Conservation (phyloP, 352 stramenopile genomes). For the Phytophthora megakarya region DNA sequence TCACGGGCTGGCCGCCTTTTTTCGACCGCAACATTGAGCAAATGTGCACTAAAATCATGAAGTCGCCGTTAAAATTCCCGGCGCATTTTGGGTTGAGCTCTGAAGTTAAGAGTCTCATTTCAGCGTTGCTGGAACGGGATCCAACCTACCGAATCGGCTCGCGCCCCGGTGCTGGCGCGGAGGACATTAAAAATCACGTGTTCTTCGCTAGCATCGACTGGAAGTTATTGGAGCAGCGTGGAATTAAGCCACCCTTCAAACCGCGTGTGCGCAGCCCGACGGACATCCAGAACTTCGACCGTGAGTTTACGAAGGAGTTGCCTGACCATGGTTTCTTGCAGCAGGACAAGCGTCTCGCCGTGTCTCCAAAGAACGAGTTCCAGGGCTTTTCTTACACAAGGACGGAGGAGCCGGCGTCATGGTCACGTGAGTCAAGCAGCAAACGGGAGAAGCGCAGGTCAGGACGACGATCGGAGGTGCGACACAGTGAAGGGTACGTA, state of each 20-base stretch:
- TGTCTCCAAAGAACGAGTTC: conserved; percentile 88
- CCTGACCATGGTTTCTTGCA: conserved; percentile 79
- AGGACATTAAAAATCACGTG: conserved; percentile 80
- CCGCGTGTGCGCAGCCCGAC: conserved; percentile 76
- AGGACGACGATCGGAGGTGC: conserved; percentile 35
- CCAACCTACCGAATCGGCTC: conserved; percentile 71
- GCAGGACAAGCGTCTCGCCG: conserved; percentile 72
- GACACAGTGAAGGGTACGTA: conserved; percentile 47
- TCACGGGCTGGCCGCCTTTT: conserved; percentile 93
- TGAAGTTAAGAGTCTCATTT: conserved; percentile 82
- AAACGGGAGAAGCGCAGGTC: conserved; percentile 43
- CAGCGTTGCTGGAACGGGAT: conserved; percentile 74
- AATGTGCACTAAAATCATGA: conserved; percentile 93
- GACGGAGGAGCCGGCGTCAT: conserved; percentile 27
- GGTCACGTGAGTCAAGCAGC: conserved; percentile 31
- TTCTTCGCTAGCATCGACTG: conserved; percentile 87
- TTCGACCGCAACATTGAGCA: conserved; percentile 92
- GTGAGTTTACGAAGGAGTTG: conserved; percentile 86
- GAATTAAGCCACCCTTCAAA: conserved; percentile 87
- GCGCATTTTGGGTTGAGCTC: conserved; percentile 76
- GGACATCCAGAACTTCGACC: conserved; percentile 90
- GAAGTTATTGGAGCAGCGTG: conserved; percentile 65
- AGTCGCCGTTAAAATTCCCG: conserved; percentile 87
- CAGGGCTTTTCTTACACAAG: conserved; percentile 84
- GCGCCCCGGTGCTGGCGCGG: conserved; percentile 62